Evolutionary conservation across 768 basidiomycete genomes (phyloP).

Genomic region (Pisolithus tinctorius): DNA sequence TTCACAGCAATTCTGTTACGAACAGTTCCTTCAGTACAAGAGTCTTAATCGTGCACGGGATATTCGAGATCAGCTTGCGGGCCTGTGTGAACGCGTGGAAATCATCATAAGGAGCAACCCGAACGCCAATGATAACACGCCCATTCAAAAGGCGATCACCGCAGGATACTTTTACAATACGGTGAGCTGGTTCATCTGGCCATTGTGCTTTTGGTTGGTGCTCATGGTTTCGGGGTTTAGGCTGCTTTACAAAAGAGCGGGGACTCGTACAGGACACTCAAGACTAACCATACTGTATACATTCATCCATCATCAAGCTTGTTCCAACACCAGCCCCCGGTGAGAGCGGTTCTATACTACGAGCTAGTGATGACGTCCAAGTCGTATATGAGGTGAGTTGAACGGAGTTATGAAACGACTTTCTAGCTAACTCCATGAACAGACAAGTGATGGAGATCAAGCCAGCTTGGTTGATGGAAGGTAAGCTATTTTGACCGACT

Average conservation of each 20-base stretch:
- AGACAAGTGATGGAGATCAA: slow-evolving; percentile 99
- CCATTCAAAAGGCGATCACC: slow-evolving; percentile 92
- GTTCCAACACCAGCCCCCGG: slow-evolving; percentile 93
- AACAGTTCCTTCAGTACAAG: slow-evolving; percentile 94
- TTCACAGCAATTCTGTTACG: slow-evolving; percentile 94
- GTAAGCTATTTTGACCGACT: slow-evolving; percentile 30
- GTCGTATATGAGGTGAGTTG: slow-evolving; percentile 79
- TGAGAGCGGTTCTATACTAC: slow-evolving; percentile 87
- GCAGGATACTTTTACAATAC: slow-evolving; percentile 96
- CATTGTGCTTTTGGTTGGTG: not conserved
- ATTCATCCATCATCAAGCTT: slow-evolving; percentile 94
- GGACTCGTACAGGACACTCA: slow-evolving; percentile 94
- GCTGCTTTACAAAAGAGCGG: slow-evolving; percentile 93
- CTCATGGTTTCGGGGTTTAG: slow-evolving; percentile 28
- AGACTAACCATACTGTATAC: slow-evolving; percentile 93
- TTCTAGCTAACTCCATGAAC: not conserved
- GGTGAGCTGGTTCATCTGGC: slow-evolving; percentile 35
- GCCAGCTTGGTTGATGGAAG: slow-evolving; percentile 88
- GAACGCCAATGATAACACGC: slow-evolving; percentile 87
- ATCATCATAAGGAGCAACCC: slow-evolving; percentile 83
- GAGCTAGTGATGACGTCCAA: slow-evolving; percentile 97
- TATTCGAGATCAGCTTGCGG: slow-evolving; percentile 92
- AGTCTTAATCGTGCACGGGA: slow-evolving; percentile 90
- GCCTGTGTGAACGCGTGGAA: slow-evolving; percentile 94
- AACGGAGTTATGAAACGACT: not conserved